Percentiles rank a stretch among this genome's conserved stretches.
Conservation (phyloP, 2,329 filamentous ascomycete species). For the Aureobasidium pullulans region DNA sequence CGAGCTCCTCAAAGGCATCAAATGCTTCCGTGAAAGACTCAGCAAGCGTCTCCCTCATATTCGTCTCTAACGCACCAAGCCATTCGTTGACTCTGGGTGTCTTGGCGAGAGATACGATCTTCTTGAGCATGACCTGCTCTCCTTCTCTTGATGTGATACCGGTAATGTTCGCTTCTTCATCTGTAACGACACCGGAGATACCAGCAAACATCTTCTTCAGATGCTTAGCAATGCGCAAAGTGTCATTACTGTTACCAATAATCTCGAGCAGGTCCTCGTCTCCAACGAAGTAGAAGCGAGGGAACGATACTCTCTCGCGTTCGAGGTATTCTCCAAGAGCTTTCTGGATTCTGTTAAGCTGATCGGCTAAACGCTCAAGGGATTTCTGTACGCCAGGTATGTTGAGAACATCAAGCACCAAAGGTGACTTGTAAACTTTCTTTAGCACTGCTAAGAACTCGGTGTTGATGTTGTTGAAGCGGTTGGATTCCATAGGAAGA, state of each 20-base stretch:
- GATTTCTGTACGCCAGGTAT: conserved; percentile 96
- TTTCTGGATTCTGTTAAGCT: conserved; percentile 98
- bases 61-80: conserved; percentile 84
- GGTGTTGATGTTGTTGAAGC: conserved; percentile 98
- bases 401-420: conserved; percentile 89
- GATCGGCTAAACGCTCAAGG: conserved; percentile 87
- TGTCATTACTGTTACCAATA: conserved; percentile 98
- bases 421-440: conserved; percentile 94
- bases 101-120: conserved; percentile 84
- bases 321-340: conserved; percentile 97
- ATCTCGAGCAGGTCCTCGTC: conserved; percentile 98
- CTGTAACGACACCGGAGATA: conserved; percentile 80
- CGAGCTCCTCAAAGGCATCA: conserved; percentile 71
- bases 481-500: conserved; percentile 87
- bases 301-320: conserved; percentile 94
- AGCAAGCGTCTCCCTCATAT: conserved; percentile 90
- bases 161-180: conserved; percentile 81
- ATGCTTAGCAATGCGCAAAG: conserved; percentile 91
- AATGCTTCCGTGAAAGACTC: conserved; percentile 84
- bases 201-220: conserved; percentile 99
- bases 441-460: conserved; percentile 99
- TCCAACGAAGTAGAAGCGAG: conserved; percentile 98
- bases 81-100: conserved; percentile 98
- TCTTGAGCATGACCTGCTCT: conserved; percentile 79
- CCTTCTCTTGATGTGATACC: conserved; percentile 95